Evolutionary conservation across 345 rosid species (phyloP).

Genomic region (Euphorbia peplus): DNA sequence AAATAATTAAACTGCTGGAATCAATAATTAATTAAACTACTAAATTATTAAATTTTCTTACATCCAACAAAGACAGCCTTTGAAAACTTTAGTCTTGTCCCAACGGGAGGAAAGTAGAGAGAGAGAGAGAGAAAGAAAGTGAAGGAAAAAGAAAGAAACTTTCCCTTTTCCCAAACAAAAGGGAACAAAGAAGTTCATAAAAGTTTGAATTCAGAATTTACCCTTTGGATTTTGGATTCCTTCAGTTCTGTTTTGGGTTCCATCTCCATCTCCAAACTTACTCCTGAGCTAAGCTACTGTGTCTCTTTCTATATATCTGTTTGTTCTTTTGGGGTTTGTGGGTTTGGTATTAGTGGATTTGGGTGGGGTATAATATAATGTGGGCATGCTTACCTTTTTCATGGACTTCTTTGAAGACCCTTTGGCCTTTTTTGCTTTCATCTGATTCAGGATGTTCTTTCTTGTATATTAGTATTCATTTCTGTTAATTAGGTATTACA

Average conservation of each 20-base stretch:
- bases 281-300: slow-evolving; percentile 25
- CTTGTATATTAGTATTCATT: background rate
- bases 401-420: slow-evolving; percentile 36
- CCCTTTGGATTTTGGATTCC: slow-evolving; percentile 40
- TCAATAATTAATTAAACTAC: no score
- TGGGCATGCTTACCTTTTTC: slow-evolving; percentile 34
- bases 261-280: slow-evolving; percentile 26
- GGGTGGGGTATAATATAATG: slow-evolving; percentile 15
- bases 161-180: slow-evolving; percentile 62
- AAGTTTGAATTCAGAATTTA: slow-evolving; percentile 42
- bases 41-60: no score
- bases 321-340: slow-evolving; percentile 10
- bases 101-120: slow-evolving; percentile 24
- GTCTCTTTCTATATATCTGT: background rate
- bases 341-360: slow-evolving; percentile 23
- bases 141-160: slow-evolving; percentile 26
- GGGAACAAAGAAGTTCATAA: slow-evolving; percentile 26
- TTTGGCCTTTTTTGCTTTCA: slow-evolving; percentile 25
- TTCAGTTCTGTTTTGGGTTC: slow-evolving; percentile 27
- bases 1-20: no score
- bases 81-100: background rate
- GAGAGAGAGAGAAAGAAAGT: slow-evolving; percentile 2
- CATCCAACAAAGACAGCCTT: background rate
- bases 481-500: slow-evolving; percentile 1
- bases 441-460: slow-evolving; percentile 2